phyloP scores from a whole-genome alignment of 1,284 basidiomycete species.

The Takashimella tepidaria region DNA sequence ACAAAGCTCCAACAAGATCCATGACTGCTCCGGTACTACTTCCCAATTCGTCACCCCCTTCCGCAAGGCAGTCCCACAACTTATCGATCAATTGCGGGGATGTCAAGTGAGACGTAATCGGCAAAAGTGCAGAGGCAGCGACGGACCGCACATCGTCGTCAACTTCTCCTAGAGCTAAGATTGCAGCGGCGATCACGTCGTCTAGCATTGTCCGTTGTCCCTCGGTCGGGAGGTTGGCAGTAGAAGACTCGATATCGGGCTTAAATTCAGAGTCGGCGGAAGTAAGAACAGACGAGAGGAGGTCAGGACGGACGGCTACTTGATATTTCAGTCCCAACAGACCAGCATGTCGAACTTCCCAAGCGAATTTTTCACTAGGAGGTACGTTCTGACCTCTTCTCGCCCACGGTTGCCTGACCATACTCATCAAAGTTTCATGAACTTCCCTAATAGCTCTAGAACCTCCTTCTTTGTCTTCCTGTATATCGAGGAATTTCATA shows the following conservation, averaged over 20 bases:
- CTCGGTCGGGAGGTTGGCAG: neutral
- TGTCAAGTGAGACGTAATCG: conserved; percentile 71
- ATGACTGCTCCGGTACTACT: conserved; percentile 96
- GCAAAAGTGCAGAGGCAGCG: conserved; percentile 84
- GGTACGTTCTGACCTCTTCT: conserved; percentile 46
- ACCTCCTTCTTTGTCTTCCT: conserved; percentile 54
- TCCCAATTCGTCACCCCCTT: conserved; percentile 94
- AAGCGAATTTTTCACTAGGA: conserved; percentile 61
- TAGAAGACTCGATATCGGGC: neutral
- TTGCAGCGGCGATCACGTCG: conserved; percentile 78
- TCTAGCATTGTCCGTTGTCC: conserved; percentile 52
- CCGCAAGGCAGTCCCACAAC: conserved; percentile 83
- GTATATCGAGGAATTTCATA: conserved; percentile 74
- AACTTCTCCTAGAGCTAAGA: conserved; percentile 82
- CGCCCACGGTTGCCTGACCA: conserved; percentile 81
- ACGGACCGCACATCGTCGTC: conserved; percentile 98
- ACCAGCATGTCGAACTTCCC: conserved; percentile 97
- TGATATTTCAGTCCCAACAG: conserved; percentile 96
- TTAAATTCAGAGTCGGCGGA: neutral
- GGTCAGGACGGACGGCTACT: conserved; percentile 82
- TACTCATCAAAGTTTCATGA: conserved; percentile 77
- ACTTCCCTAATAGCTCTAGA: conserved; percentile 52
- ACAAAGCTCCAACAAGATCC: conserved; percentile 64
- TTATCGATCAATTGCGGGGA: conserved; percentile 64
- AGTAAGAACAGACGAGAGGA: conserved; percentile 51